Percentiles rank a stretch among this genome's conserved stretches.
Conservation (phyloP, 768 basidiomycete genomes). For the Mycena floridula region DNA sequence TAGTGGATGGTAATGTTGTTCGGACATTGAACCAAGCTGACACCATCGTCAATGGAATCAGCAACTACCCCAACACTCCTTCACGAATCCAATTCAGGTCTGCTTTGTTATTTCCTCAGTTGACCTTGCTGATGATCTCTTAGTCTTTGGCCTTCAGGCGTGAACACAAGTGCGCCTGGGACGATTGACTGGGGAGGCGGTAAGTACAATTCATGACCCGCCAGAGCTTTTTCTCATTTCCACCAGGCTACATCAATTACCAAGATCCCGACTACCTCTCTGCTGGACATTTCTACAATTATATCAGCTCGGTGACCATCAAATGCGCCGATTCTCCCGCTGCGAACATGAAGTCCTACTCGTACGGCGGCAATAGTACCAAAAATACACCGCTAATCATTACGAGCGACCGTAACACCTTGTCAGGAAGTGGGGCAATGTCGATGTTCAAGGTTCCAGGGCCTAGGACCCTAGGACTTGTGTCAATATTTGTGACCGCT, state of each 20-base stretch:
- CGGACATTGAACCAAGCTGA: constrained; percentile 63
- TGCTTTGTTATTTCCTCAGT: background rate
- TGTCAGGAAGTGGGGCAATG: too few species aligned
- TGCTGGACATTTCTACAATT: constrained; percentile 64
- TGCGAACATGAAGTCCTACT: constrained; percentile 59
- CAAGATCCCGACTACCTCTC: constrained; percentile 61
- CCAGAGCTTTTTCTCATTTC: background rate
- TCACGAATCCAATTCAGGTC: constrained; percentile 78
- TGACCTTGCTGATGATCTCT: constrained; percentile 5
- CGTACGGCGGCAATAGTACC: constrained; percentile 53
- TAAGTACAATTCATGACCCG: constrained; percentile 6
- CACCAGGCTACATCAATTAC: constrained; percentile 71
- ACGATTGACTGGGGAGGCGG: constrained; percentile 79
- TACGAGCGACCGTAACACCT: constrained; percentile 52
- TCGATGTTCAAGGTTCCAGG: too few species aligned
- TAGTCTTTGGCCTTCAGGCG: constrained; percentile 81
- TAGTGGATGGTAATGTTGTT: constrained; percentile 65
- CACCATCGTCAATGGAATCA: constrained; percentile 47
- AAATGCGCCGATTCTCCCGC: too few species aligned
- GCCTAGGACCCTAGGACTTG: too few species aligned
- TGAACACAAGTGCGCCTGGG: constrained; percentile 50
- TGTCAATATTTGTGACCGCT: too few species aligned
- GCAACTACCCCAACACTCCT: constrained; percentile 70
- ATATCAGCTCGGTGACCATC: constrained; percentile 55
- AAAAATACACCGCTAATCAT: constrained; percentile 44